Conservation (phyloP, 1,139 yeast species). For the Suhomyces bolitotheri region DNA sequence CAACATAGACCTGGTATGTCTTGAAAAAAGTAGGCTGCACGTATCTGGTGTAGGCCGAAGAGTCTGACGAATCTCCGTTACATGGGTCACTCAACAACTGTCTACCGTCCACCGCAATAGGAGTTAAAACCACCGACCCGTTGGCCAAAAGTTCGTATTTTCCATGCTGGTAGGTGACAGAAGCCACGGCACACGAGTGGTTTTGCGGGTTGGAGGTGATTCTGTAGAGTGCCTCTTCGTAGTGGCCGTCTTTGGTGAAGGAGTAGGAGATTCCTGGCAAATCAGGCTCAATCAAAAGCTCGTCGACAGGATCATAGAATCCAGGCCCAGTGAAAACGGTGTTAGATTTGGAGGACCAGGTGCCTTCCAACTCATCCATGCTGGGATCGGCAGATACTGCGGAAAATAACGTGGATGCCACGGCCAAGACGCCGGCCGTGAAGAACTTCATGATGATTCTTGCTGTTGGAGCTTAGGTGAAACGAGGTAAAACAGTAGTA, state of each 20-base stretch:
- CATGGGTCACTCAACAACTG: constrained; percentile 90
- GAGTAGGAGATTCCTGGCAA: constrained; percentile 93
- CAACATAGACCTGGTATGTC: constrained; percentile 60
- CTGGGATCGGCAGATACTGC: constrained; percentile 17
- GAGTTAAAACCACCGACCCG: constrained; percentile 69
- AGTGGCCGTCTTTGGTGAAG: constrained; percentile 87
- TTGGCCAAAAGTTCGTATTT: constrained; percentile 60
- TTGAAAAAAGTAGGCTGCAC: constrained; percentile 63
- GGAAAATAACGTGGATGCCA: constrained; percentile 7
- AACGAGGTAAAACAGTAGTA: no score
- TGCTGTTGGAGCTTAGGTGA: constrained; percentile 2
- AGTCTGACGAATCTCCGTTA: constrained; percentile 41
- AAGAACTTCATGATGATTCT: constrained; percentile 9
- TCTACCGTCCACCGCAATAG: constrained; percentile 88
- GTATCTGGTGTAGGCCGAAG: constrained; percentile 69
- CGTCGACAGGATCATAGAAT: constrained; percentile 94
- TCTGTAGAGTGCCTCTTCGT: constrained; percentile 86
- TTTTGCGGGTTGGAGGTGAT: constrained; percentile 68
- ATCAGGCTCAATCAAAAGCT: constrained; percentile 89
- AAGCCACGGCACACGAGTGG: constrained; percentile 83
- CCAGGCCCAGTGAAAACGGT: constrained; percentile 97
- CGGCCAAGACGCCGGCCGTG: constrained; percentile 7
- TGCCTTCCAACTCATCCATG: constrained; percentile 63
- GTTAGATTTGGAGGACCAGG: constrained; percentile 93
- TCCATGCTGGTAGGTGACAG: constrained; percentile 87